Evolutionary conservation across 768 basidiomycete species (phyloP), one percentile per base, ranked within the genome.

Genomic region (Leccinum subgranulosum): DNA sequence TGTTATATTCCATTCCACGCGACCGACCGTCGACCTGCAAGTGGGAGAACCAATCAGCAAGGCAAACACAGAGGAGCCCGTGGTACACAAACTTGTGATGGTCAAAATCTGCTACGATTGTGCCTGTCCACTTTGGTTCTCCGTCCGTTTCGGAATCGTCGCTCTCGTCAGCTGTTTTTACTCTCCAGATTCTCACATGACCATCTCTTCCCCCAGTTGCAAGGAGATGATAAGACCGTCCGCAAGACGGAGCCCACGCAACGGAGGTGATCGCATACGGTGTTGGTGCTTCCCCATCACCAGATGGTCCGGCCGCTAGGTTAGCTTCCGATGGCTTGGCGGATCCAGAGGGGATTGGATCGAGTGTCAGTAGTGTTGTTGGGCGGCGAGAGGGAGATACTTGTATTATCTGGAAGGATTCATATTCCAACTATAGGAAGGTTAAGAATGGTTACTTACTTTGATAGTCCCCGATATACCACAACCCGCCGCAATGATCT

Each of bases 1-100:
- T 33, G 87, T 90, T 50, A 94, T 85, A 69, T 96, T 96, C 93
- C 96, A 98, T 69, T 95, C 94, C 0, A 99, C 94, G 63, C 87
- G 80, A 3, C 88, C 87, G 10, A 95, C 83, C 4, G 87, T 81
- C 0, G 88, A 85, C 60, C 89, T 90, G 58, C 21, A 60, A 49
- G 3, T 15, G 46, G 19, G 12, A 12, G 6, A 23, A 9, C 8
- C 15, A 29, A 46, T 67, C 48, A 61, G 60, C 55, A 60, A 29
- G 19, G 14, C 21, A 27, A 50, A 7, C n/a, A 15, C 29, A 11
- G 1, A 28, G 17, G 41, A 49, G 23, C 33, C 41, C 36, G n/a
- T n/a, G 12, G 29, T 43, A 31, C n/a, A 61, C 68, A 6, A 29
- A 88, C 88, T 86, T 85, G 71, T 92, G 91, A 51, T 92, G 86